Evolutionary conservation across 1,284 basidiomycete species (phyloP).

Genomic region (Cutaneotrichosporon sp.): DNA sequence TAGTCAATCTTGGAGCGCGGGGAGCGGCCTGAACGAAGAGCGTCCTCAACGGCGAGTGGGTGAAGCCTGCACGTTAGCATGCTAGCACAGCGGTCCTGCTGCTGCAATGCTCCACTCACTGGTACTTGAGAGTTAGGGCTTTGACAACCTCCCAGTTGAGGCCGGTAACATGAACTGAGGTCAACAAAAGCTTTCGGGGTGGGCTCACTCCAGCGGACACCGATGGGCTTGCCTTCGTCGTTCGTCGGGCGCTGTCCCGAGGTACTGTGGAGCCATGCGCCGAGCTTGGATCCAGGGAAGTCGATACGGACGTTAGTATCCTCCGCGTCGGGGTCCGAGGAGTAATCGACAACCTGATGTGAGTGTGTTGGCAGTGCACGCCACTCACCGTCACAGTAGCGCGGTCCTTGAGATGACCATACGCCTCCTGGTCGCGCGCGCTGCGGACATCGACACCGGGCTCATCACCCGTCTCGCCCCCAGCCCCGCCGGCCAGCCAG

Average conservation of each 20-base stretch:
- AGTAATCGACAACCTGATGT: slow-evolving; percentile 44
- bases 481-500: slow-evolving; percentile 24
- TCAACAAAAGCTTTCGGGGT: neutral
- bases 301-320: slow-evolving; percentile 40
- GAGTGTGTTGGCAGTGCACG: slow-evolving; percentile 17
- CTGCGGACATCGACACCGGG: slow-evolving; percentile 48
- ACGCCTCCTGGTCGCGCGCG: slow-evolving; percentile 40
- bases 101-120: slow-evolving; percentile 22
- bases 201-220: slow-evolving; percentile 43
- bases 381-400: slow-evolving; percentile 35
- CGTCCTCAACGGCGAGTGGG: slow-evolving; percentile 48
- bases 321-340: slow-evolving; percentile 34
- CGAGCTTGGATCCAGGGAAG: slow-evolving; percentile 38
- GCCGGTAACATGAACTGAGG: slow-evolving; percentile 44
- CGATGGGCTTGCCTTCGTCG: slow-evolving; percentile 32
- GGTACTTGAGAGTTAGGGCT: slow-evolving; percentile 39
- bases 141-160: slow-evolving; percentile 49
- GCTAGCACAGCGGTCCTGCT: too few species aligned
- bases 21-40: slow-evolving; percentile 37
- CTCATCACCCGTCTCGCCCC: slow-evolving; percentile 46
- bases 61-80: slow-evolving; percentile 34
- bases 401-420: slow-evolving; percentile 32
- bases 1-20: slow-evolving; percentile 49
- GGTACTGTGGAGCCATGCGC: slow-evolving; percentile 39
- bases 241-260: slow-evolving; percentile 27